Evolutionary conservation across 768 basidiomycete species (phyloP).

Genomic region (Agrocybe chaxingu): DNA sequence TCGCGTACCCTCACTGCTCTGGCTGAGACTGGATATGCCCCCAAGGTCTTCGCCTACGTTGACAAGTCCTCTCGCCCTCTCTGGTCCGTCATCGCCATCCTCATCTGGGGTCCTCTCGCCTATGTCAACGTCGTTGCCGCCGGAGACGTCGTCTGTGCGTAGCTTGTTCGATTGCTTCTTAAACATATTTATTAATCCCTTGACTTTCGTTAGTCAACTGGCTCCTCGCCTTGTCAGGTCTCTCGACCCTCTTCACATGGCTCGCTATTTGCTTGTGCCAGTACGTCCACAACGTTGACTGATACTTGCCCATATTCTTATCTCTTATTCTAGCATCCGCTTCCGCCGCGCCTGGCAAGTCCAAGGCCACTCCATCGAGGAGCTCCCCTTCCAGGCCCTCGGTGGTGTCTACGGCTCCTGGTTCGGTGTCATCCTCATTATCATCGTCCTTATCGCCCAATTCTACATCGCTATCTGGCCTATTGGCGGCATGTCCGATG

Average conservation of each 20-base stretch:
- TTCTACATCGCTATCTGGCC: conserved; percentile 45
- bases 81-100: conserved; percentile 34
- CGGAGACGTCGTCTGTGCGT: conserved; percentile 39
- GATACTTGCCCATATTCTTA: neutral
- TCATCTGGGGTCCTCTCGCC: conserved; percentile 36
- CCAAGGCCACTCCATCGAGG: conserved; percentile 42
- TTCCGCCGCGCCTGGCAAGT: conserved; percentile 41
- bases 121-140: conserved; percentile 34
- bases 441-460: conserved; percentile 40
- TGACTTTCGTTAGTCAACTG: conserved; percentile 30
- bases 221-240: conserved; percentile 43
- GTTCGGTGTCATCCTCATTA: conserved; percentile 39
- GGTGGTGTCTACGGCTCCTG: conserved; percentile 44
- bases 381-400: conserved; percentile 41
- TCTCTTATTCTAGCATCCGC: conserved; percentile 30
- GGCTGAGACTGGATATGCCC: conserved; percentile 45
- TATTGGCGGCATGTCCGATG: conserved; percentile 30
- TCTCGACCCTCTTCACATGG: conserved; percentile 46
- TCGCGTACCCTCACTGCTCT: conserved; percentile 44
- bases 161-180: neutral
- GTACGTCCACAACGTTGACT: conserved; percentile 19
- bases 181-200: neutral
- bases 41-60: conserved; percentile 40
- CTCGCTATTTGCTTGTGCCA: conserved; percentile 44
- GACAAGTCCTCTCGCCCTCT: conserved; percentile 46